Conservation (phyloP, 345 rosid species). For the Sapria himalayana region DNA sequence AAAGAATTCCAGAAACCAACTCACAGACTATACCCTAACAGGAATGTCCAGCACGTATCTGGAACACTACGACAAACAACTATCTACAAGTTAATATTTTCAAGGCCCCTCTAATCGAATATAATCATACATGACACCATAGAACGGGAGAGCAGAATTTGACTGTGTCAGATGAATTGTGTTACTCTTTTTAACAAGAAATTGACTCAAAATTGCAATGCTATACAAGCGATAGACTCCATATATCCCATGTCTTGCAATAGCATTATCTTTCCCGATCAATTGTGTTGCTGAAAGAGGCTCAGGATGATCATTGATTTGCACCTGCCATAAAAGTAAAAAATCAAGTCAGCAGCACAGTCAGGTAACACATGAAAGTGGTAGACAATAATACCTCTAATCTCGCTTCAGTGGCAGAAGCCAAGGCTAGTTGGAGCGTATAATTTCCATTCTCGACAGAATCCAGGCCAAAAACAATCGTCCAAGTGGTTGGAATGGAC, state of each 20-base stretch:
- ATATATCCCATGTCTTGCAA: slow-evolving; percentile 77
- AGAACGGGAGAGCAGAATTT: slow-evolving; percentile 16
- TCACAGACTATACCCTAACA: too few relatives aligned
- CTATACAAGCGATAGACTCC: slow-evolving; percentile 51
- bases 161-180: slow-evolving; percentile 44
- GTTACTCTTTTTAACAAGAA: slow-evolving; percentile 24
- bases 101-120: slow-evolving; percentile 65
- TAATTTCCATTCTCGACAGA: slow-evolving; percentile 20
- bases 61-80: too few relatives aligned
- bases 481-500: slow-evolving; percentile 41
- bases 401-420: slow-evolving; percentile 32
- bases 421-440: slow-evolving; percentile 50
- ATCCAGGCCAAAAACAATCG: slow-evolving; percentile 24
- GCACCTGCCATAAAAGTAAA: slow-evolving; percentile 12
- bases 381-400: slow-evolving; percentile 16
- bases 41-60: too few relatives aligned
- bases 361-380: neutral
- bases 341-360: neutral
- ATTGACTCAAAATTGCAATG: slow-evolving; percentile 19
- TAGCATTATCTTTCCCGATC: slow-evolving; percentile 56
- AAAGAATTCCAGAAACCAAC: too few relatives aligned
- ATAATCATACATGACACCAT: slow-evolving; percentile 71
- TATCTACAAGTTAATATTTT: too few relatives aligned
- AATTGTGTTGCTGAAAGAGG: slow-evolving; percentile 27
- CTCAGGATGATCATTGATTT: slow-evolving; percentile 20